Base-by-base conservation (phyloP, 495 filamentous ascomycete genomes). In the Hapsidospora chrysogenum region DNA sequence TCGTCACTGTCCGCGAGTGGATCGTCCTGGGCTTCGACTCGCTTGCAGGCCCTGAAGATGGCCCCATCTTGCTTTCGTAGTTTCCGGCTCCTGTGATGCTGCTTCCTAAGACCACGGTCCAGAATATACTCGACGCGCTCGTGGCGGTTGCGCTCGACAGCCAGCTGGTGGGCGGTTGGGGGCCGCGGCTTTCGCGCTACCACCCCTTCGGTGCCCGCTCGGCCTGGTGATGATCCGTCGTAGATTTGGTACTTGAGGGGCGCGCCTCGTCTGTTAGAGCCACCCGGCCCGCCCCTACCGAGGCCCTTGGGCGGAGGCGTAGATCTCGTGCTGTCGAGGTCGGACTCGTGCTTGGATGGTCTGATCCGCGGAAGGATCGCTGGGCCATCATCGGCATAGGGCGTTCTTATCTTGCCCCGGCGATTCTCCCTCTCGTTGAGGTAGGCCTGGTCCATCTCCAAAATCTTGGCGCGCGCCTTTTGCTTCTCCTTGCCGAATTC, bases 91-190 rank as follows among this genome's bases (percentile, higher is more conserved):
- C 61, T 57, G 40, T 74, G 74, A 37, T 78, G 72, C 36, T 72
- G 61, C 33, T 56, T 63, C 39, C 69, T 72, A 22, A 85, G 58
- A 29, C 80, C 80, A 14, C 79, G 75, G 43, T 81, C 72, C 20
- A 97, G 70, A 29, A 89, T 76, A 46, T 89, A 82, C 34, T 93
- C 79, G 28, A 93, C 81, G 10, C 84, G 78, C 52, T 89, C 76
- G 25, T 76, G 80, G 7, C 92, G 70, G 49, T 93, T 94, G 31
- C 78, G 72, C 45, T 93, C 84, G 3, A 96, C 81, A 6, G 86
- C 89, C 19, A 92, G 63, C 47, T 97, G 89, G 52, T 97, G 89
- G 8, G 83, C 79, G 1, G 89, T 97, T 14, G 92, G 68, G 3
- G 85, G 87, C 4, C 89, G 72, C 3, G 78, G 72, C 39, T 62